Conservation (phyloP, 805 yeast genomes). For the Lachancea nothofagi region DNA sequence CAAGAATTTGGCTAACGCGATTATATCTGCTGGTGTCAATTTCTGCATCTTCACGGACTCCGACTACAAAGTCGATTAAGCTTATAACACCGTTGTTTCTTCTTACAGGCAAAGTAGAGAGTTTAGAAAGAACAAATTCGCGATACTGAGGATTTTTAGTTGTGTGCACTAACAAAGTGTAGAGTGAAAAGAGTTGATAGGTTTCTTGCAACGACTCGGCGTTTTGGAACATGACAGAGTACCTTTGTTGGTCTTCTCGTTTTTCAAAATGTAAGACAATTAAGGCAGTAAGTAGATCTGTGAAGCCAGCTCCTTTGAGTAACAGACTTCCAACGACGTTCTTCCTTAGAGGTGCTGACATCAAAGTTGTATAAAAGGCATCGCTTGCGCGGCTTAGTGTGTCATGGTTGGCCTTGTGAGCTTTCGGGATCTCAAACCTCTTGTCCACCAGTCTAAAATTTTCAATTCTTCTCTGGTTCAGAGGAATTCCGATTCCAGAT, state of each 20-base stretch:
- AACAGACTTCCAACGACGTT: slow-evolving; percentile 37
- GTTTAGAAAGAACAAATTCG: slow-evolving; percentile 40
- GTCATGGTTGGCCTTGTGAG: slow-evolving; percentile 11
- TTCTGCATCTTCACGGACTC: slow-evolving; percentile 63
- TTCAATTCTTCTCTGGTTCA: slow-evolving; percentile 52
- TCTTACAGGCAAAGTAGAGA: slow-evolving; percentile 50
- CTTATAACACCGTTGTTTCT: slow-evolving; percentile 69
- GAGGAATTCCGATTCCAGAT: slow-evolving; percentile 54
- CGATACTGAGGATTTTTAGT: slow-evolving; percentile 44
- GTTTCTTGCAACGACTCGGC: slow-evolving; percentile 52
- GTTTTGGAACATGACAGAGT: slow-evolving; percentile 17
- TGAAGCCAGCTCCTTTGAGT: slow-evolving; percentile 59
- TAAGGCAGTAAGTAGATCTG: slow-evolving; percentile 51
- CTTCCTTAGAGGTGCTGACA: slow-evolving; percentile 13
- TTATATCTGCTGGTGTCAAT: slow-evolving; percentile 60
- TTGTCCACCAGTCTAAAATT: slow-evolving; percentile 37
- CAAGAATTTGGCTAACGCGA: slow-evolving; percentile 58
- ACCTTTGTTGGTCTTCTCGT: slow-evolving; percentile 30
- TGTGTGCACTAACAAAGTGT: slow-evolving; percentile 51
- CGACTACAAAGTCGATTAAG: slow-evolving; percentile 69
- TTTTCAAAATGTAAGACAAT: slow-evolving; percentile 34
- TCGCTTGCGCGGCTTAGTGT: slow-evolving; percentile 16
- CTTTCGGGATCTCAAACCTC: slow-evolving; percentile 18
- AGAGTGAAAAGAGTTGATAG: slow-evolving; percentile 56
- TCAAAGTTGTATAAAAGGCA: slow-evolving; percentile 23